These are phyloP conservation scores for Diaporthe sp. DNA, from an alignment of 2,329 filamentous ascomycete genomes.

Conservation along the genomic window DNA sequence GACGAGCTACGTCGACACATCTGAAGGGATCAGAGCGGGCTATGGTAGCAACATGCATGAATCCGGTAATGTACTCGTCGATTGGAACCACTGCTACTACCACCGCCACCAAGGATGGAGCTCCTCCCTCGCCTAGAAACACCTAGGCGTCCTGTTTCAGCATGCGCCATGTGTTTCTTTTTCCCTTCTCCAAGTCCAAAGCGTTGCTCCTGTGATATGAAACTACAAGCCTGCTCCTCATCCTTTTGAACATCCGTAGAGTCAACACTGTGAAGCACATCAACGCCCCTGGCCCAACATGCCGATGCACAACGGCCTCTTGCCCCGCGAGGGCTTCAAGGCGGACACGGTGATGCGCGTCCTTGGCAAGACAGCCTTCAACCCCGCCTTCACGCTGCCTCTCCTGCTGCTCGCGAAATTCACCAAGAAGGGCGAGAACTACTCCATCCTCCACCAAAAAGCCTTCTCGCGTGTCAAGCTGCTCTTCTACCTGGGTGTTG, in stretches of 20 bases:
- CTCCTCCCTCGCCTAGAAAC: slow-evolving; percentile 13
- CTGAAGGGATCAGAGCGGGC: slow-evolving; percentile 4
- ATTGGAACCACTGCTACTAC: background rate
- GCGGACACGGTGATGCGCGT: slow-evolving; percentile 70
- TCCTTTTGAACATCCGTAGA: background rate
- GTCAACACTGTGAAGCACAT: background rate
- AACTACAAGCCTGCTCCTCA: background rate
- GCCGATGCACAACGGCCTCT: slow-evolving; percentile 64
- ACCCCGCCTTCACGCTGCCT: slow-evolving; percentile 73
- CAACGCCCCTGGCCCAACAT: slow-evolving; percentile 44
- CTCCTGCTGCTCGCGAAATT: slow-evolving; percentile 73
- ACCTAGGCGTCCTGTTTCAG: slow-evolving; percentile 6
- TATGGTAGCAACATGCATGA: slow-evolving; percentile 12
- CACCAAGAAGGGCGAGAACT: slow-evolving; percentile 70
- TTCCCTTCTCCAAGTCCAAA: background rate
- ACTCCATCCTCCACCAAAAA: slow-evolving; percentile 65
- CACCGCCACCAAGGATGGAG: slow-evolving; percentile 7
- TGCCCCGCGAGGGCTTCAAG: slow-evolving; percentile 70
- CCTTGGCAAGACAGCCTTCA: slow-evolving; percentile 71
- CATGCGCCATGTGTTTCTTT: background rate
- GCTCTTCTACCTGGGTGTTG: slow-evolving; percentile 65
- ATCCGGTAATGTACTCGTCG: slow-evolving; percentile 3
- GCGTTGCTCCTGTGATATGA: background rate
- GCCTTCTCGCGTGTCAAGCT: slow-evolving; percentile 65
- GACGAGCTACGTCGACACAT: background rate